phyloP scores from a whole-genome alignment of 148 eudicot genomes.

The Limonium bicolor region DNA sequence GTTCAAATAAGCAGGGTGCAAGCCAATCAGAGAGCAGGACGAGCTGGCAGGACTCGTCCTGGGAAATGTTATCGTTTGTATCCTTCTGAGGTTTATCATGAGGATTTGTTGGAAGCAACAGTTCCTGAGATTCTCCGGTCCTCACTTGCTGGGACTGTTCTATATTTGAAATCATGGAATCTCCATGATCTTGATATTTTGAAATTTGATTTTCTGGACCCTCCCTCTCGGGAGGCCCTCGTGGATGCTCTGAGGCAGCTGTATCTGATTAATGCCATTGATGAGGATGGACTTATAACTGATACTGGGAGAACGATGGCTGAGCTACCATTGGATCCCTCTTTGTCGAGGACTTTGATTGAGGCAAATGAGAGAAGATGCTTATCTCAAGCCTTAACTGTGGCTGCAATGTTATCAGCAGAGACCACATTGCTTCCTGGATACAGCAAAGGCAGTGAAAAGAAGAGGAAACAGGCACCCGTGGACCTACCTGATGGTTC shows the following conservation, averaged over 20 bases:
- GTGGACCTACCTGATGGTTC: conserved; percentile 77
- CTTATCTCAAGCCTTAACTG: conserved; percentile 83
- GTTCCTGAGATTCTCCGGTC: conserved; percentile 91
- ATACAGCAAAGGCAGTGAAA: conserved; percentile 55
- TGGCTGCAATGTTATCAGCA: conserved; percentile 91
- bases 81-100: conserved; percentile 50
- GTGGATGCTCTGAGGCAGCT: conserved; percentile 90
- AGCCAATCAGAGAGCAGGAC: conserved; percentile 94
- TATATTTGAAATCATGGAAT: conserved; percentile 81
- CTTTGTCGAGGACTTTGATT: conserved; percentile 81
- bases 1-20: conserved; percentile 95
- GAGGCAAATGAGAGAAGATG: conserved; percentile 82
- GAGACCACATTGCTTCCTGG: conserved; percentile 81
- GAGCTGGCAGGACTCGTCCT: conserved; percentile 97
- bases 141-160: conserved; percentile 93
- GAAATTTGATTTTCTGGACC: conserved; percentile 82
- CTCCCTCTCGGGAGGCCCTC: conserved; percentile 88
- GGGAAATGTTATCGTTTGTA: conserved; percentile 94
- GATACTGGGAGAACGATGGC: conserved; percentile 74
- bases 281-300: conserved; percentile 74
- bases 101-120: conserved; percentile 82
- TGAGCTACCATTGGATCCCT: conserved; percentile 96
- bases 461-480: conserved; percentile 71
- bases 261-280: conserved; percentile 90
- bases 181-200: conserved; percentile 93